Conservation (phyloP, 352 stramenopile species). For the Halophytophthora polymorphica region DNA sequence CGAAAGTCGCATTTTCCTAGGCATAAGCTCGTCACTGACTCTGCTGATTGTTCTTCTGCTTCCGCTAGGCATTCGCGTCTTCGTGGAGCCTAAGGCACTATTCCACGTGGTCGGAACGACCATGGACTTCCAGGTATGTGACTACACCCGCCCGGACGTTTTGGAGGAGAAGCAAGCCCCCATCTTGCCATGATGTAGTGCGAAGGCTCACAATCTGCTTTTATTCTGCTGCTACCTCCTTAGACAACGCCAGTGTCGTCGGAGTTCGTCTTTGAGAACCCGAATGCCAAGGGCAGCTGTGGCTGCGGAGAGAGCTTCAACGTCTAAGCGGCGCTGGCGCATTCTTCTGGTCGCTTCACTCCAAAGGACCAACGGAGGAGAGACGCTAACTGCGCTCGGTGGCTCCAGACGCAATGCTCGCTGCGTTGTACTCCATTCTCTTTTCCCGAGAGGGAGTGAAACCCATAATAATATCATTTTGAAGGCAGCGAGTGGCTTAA, state of each 20-base stretch:
- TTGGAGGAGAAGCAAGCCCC: not conserved
- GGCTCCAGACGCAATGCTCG: conserved; percentile 5
- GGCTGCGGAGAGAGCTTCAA: conserved; percentile 99
- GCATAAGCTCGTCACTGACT: conserved; percentile 1
- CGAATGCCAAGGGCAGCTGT: conserved; percentile 99
- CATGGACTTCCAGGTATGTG: conserved; percentile 94
- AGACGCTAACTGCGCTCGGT: conserved; percentile 13
- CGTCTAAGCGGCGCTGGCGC: conserved; percentile 71
- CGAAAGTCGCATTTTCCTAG: conserved; percentile 4
- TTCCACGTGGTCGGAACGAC: conserved; percentile 98
- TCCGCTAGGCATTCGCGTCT: conserved; percentile 91
- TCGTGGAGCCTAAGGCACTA: conserved; percentile 97
- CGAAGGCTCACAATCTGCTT: no score
- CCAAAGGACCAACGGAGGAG: conserved; percentile 5
- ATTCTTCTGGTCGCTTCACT: conserved; percentile 3
- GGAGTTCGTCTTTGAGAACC: conserved; percentile 99
- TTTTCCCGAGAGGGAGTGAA: not conserved
- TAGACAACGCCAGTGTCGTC: conserved; percentile 95
- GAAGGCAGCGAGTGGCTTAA: conserved; percentile 7
- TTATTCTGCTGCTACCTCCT: conserved; percentile 1
- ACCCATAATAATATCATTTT: conserved; percentile 41
- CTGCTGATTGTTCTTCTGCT: conserved; percentile 4
- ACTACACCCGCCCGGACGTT: not conserved
- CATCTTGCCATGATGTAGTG: not conserved
- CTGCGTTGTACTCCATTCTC: not conserved